Percentiles rank a stretch among this genome's conserved stretches.
Conservation (phyloP, 805 yeast species). For the Sugiyamaella valdiviana region DNA sequence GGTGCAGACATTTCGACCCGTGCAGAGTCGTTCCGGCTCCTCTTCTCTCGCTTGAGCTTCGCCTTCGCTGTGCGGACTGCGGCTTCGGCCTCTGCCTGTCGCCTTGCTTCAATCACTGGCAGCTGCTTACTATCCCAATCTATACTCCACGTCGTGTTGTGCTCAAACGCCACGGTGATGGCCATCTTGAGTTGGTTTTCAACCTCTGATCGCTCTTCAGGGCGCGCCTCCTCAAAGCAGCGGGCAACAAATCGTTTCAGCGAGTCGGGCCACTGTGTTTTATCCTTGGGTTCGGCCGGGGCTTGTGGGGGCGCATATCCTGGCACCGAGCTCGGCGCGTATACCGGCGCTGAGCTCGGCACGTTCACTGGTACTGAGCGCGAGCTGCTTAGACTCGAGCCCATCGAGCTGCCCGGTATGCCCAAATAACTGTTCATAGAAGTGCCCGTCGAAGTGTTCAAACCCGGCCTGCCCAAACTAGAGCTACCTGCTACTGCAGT, state of each 20-base stretch:
- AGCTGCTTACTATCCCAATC: slow-evolving; percentile 50
- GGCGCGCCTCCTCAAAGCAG: slow-evolving; percentile 39
- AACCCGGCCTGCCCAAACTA: background rate
- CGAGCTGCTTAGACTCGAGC: too few relatives aligned
- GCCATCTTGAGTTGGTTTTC: slow-evolving; percentile 46
- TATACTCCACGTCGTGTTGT: slow-evolving; percentile 40
- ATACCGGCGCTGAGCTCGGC: background rate
- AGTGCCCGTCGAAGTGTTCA: background rate
- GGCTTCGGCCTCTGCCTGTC: background rate
- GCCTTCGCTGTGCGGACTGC: background rate
- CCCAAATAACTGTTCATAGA: too few relatives aligned
- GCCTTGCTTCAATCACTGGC: slow-evolving; percentile 26
- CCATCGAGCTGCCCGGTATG: too few relatives aligned
- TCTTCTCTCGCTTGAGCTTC: background rate
- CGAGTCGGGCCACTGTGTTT: slow-evolving; percentile 46
- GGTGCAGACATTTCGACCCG: background rate
- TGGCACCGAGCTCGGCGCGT: background rate
- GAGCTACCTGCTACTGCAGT: background rate
- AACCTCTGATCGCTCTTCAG: slow-evolving; percentile 37
- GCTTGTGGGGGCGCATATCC: slow-evolving; percentile 7
- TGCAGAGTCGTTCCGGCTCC: background rate
- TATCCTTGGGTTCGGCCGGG: slow-evolving; percentile 8
- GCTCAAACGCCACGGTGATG: slow-evolving; percentile 43
- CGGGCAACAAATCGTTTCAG: slow-evolving; percentile 45
- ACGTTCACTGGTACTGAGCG: background rate